Base-by-base conservation (phyloP, 2,329 filamentous ascomycete genomes). In the Aspergillus jensenii region DNA sequence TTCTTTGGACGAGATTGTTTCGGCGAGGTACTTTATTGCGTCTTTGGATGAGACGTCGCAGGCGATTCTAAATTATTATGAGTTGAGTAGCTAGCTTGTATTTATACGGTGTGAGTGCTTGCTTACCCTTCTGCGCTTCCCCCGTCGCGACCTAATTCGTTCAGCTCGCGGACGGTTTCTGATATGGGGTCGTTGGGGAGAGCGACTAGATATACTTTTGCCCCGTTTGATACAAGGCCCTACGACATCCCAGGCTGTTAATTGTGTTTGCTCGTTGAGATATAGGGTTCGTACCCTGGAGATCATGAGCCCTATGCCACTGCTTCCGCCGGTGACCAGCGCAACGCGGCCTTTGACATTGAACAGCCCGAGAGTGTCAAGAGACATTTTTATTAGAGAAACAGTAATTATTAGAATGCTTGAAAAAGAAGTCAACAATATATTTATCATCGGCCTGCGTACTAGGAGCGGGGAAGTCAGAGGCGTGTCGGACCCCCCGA, bases 261-360 rank as follows among this genome's bases (percentile, higher is more conserved):
- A 21, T 21, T 21, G 21, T 21, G 21, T 21, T 21, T 21, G 3
- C 3, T 21, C 21, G 21, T 21, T 21, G 21, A 21, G 21, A 21
- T 21, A 21, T 21, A 21, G 4, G 4, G 27, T 53, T 55, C 27
- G 27, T 64, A 77, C 79, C 61, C 74, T 77, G 46, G 72, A 69
- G 43, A 81, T 80, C 79, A 81, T 81, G 31, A 78, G 68, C 1
- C 79, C 79, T 12, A 81, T 67, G 1, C 79, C 79, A 62, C 78
- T 80, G 46, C 73, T 77, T 8, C 71, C 71, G 11, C 77, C 78
- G 1, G 79, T 81, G 1, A 81, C 74, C 12, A 80, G 66, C 8
- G 78, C 79, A 5, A 79, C 72, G 31, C 76, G 68, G 19, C 75
- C 78, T 59, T 75, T 74, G 44, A 81, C 72, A 47, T 59, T 62